These are phyloP conservation scores for Picochlorum sp. DNA, from an alignment of 139 green algal genomes.

Conservation along the genomic window DNA sequence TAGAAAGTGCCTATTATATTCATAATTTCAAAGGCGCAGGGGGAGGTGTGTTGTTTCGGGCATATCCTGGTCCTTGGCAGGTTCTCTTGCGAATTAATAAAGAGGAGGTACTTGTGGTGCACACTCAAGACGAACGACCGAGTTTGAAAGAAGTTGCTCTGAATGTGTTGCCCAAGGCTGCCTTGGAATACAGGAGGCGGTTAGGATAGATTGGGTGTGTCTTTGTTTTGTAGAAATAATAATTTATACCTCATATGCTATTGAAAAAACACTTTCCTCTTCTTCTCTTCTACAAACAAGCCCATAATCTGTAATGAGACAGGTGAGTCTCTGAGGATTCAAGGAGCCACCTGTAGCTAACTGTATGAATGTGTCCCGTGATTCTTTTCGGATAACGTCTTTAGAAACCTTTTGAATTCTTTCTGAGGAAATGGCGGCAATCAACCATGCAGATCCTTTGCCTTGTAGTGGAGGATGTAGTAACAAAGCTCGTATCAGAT, in stretches of 20 bases:
- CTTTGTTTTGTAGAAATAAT: not conserved
- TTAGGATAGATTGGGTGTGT: not conserved
- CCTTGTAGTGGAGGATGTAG: not conserved
- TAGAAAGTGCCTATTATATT: slow-evolving; percentile 67
- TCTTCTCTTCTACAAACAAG: slow-evolving; percentile 46
- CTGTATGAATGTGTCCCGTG: slow-evolving; percentile 15
- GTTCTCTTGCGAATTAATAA: slow-evolving; percentile 43
- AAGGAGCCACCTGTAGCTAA: slow-evolving; percentile 19
- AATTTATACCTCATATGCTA: slow-evolving; percentile 61
- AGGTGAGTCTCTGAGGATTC: slow-evolving; percentile 41
- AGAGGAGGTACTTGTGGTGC: slow-evolving; percentile 35
- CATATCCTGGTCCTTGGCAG: slow-evolving; percentile 77
- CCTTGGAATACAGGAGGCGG: not conserved
- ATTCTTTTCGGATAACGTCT: slow-evolving; percentile 11
- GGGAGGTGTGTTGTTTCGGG: slow-evolving; percentile 55
- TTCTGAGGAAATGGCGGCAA: slow-evolving; percentile 8
- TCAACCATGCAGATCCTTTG: slow-evolving; percentile 19
- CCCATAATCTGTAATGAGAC: slow-evolving; percentile 57
- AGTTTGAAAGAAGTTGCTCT: slow-evolving; percentile 68
- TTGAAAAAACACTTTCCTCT: slow-evolving; percentile 43
- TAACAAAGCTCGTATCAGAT: slow-evolving; percentile 34
- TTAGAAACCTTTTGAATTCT: slow-evolving; percentile 12
- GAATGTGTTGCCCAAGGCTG: slow-evolving; percentile 55
- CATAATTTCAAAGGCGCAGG: slow-evolving; percentile 82
- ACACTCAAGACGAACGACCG: slow-evolving; percentile 50